Conservation (phyloP, 78 protist genomes). For the Cavenderia fasciculata region DNA sequence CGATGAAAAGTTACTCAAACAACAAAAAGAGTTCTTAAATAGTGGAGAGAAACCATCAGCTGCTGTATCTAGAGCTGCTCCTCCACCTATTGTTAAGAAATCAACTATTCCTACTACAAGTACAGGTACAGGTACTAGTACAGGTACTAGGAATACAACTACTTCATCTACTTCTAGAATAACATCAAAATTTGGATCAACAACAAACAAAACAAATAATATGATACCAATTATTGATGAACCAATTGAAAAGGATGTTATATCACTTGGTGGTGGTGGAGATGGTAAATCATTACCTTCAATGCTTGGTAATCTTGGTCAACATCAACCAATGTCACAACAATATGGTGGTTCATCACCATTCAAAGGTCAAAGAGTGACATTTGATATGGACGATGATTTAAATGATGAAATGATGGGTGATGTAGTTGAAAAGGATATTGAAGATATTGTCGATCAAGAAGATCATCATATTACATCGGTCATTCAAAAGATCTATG, state of each 20-base stretch:
- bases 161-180: neutral
- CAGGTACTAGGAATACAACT: neutral
- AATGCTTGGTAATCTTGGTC: neutral
- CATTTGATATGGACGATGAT: neutral
- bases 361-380: neutral
- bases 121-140: neutral
- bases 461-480: slow-evolving; percentile 43
- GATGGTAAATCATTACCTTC: neutral
- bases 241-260: slow-evolving; percentile 29
- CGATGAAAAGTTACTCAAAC: no score
- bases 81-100: slow-evolving; percentile 35
- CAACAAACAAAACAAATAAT: slow-evolving; percentile 9
- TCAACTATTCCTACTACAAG: neutral
- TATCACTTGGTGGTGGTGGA: slow-evolving; percentile 5
- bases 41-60: slow-evolving; percentile 52
- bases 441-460: neutral
- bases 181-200: neutral
- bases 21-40: slow-evolving; percentile 50
- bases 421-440: slow-evolving; percentile 6
- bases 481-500: slow-evolving; percentile 21
- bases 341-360: neutral
- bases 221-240: slow-evolving; percentile 64
- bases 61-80: neutral
- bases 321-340: neutral
- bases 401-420: neutral